Conservation (phyloP, 768 basidiomycete genomes). For the Suillus subalutaceus region DNA sequence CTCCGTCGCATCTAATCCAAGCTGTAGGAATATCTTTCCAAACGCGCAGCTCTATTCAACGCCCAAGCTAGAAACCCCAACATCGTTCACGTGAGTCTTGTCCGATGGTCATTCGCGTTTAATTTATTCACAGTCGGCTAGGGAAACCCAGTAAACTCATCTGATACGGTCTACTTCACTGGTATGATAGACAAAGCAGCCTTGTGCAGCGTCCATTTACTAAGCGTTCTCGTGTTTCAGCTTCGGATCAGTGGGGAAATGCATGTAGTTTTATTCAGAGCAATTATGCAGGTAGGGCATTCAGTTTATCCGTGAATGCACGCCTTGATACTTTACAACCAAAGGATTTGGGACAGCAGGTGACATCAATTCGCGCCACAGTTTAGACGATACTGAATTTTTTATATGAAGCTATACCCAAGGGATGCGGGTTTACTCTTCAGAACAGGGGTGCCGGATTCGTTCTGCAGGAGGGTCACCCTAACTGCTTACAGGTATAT, state of each 20-base stretch:
- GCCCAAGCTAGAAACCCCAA: conserved; percentile 62
- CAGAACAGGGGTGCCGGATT: conserved; percentile 95
- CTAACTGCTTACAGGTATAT: conserved; percentile 76
- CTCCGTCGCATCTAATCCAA: conserved; percentile 8
- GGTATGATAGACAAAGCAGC: conserved; percentile 43
- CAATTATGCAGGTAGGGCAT: conserved; percentile 72
- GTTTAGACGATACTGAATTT: not conserved
- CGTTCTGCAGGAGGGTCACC: conserved; percentile 75
- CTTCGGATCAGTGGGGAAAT: conserved; percentile 86
- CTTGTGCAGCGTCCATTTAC: conserved; percentile 1
- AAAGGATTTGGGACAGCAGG: conserved; percentile 89
- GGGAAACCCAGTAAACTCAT: conserved; percentile 83
- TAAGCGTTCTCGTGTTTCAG: conserved; percentile 38
- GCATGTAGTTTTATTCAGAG: conserved; percentile 90
- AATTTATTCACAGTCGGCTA: conserved; percentile 31
- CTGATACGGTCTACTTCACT: conserved; percentile 95
- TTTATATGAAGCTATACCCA: conserved; percentile 69
- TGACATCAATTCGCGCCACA: conserved; percentile 24
- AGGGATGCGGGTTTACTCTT: conserved; percentile 94
- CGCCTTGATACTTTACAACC: conserved; percentile 8
- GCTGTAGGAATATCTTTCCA: conserved; percentile 76
- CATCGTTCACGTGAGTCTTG: conserved; percentile 61
- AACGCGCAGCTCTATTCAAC: conserved; percentile 81
- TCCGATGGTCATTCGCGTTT: conserved; percentile 1
- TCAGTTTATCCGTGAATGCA: not conserved